Conservation (phyloP, 2,329 filamentous ascomycete genomes). For the Pseudogymnoascus sp. region DNA sequence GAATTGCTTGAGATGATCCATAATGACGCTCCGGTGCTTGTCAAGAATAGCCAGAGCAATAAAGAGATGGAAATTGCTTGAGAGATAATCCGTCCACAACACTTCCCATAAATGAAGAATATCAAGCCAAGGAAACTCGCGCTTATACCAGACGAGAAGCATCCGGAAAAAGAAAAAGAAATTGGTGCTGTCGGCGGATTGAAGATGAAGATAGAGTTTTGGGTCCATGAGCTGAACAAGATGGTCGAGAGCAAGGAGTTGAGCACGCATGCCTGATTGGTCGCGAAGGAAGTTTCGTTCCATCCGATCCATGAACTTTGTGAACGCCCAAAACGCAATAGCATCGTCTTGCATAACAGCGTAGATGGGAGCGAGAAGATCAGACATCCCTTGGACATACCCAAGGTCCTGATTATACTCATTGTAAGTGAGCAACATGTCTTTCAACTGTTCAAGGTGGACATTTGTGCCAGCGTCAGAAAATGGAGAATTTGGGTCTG, state of each 20-base stretch:
- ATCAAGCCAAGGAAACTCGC: conserved; percentile 86
- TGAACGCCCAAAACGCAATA: conserved; percentile 92
- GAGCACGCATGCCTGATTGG: conserved; percentile 90
- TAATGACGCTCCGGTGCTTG: conserved; percentile 92
- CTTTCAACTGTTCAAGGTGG: conserved; percentile 97
- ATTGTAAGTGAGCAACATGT: conserved; percentile 97
- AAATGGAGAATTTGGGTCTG: conserved; percentile 91
- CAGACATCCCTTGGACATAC: conserved; percentile 98
- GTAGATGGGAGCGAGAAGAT: conserved; percentile 90
- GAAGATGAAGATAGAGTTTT: conserved; percentile 80
- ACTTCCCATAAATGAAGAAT: conserved; percentile 84
- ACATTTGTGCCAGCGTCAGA: conserved; percentile 90
- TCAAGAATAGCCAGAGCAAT: conserved; percentile 89
- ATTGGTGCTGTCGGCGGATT: conserved; percentile 88
- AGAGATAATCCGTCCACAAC: conserved; percentile 87
- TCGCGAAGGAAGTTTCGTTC: conserved; percentile 93
- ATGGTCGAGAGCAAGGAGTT: conserved; percentile 84
- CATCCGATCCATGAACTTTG: conserved; percentile 95
- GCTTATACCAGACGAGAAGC: conserved; percentile 97
- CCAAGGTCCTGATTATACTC: conserved; percentile 93
- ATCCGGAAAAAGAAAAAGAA: conserved; percentile 99
- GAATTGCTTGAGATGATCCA: conserved; percentile 87
- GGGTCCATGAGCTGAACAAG: conserved; percentile 96
- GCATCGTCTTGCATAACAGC: conserved; percentile 97
- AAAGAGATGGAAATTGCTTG: conserved; percentile 87